Evolutionary conservation across 768 basidiomycete genomes (phyloP).

Genomic region (Collybiopsis confluens): DNA sequence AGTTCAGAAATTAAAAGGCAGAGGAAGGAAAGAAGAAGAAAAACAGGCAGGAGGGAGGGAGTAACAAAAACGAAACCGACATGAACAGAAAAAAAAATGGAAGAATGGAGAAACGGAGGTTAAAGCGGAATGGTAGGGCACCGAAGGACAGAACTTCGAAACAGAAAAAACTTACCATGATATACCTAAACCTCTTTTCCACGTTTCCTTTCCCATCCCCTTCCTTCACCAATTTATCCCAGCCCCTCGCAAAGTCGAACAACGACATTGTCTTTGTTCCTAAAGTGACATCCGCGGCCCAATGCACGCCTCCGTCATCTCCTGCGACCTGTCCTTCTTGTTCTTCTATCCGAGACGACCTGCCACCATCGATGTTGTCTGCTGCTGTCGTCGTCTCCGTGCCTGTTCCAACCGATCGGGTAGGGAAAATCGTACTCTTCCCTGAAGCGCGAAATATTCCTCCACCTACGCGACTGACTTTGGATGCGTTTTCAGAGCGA

Average conservation of each 20-base stretch:
- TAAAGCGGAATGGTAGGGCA: background rate
- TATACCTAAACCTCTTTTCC: conserved; percentile 50
- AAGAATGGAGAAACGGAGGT: too few species aligned
- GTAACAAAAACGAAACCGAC: too few species aligned
- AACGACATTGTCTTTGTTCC: conserved; percentile 33
- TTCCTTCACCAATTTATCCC: conserved; percentile 36
- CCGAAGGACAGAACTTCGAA: background rate
- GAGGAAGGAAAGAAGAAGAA: too few species aligned
- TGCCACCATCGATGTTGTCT: background rate
- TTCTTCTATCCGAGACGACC: background rate
- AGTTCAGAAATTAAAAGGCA: too few species aligned
- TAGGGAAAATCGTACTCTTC: conserved; percentile 51
- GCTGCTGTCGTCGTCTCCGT: conserved; percentile 8
- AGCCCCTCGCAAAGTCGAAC: conserved; percentile 60
- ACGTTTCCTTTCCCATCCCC: conserved; percentile 26
- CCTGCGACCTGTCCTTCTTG: background rate
- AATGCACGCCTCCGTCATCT: background rate
- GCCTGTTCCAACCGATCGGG: conserved; percentile 15
- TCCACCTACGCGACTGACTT: conserved; percentile 47
- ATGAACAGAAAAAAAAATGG: too few species aligned
- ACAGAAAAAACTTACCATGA: conserved; percentile 43
- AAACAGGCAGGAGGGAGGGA: too few species aligned
- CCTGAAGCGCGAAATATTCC: conserved; percentile 72
- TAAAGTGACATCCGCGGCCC: conserved; percentile 2
- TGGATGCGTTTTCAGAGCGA: conserved; percentile 39